Base-by-base conservation (phyloP, 148 eudicot species). In the Vaccinium darrowii region DNA sequence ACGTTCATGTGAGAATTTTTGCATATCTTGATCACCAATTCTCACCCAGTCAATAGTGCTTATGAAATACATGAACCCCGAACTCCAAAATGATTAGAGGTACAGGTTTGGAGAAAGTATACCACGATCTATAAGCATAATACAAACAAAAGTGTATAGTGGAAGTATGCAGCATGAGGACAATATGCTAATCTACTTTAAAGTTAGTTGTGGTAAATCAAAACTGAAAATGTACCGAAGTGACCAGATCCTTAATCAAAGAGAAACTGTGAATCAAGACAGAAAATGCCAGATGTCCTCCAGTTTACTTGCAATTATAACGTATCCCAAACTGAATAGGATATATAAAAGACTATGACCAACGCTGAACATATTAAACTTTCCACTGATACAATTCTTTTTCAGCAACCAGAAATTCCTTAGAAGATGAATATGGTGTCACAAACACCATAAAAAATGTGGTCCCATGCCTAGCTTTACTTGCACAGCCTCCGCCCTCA, bases 361-460 rank as follows among this genome's bases (percentile, higher is more conserved):
- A 13, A 27, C 14, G 81, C n/a, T 78, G 54, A 76, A 51, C 57
- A 78, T 11, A 13, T 25, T 52, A 25, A 33, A 53, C 81, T 79
- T 79, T 39, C 81, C 11, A 30, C 30, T 54, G 30, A 23, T 27
- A 56, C 13, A 6, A 54, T 3, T 8, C 36, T n/a, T 54, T 25
- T 25, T 78, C n/a, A 25, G 81, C 63, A 23, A 25, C 62, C 18
- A 78, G 5, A 52, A 54, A 23, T 52, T 78, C 81, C 81, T 78
- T 78, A 53, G 57, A 53, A 78, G 3, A 79, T 54, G 67, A 79
- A 79, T 47, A 43, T 43, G 53, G 8, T 3, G 1, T 49, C 47
- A 27, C 67, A 27, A 79, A 33, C 67, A 30, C 49, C 81, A 30
- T 56, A 56, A 33, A 67, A 15, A 79, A n/a, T 16, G 23, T 30